Base-by-base conservation (phyloP, 805 yeast genomes). In the Candida morakotiae region DNA sequence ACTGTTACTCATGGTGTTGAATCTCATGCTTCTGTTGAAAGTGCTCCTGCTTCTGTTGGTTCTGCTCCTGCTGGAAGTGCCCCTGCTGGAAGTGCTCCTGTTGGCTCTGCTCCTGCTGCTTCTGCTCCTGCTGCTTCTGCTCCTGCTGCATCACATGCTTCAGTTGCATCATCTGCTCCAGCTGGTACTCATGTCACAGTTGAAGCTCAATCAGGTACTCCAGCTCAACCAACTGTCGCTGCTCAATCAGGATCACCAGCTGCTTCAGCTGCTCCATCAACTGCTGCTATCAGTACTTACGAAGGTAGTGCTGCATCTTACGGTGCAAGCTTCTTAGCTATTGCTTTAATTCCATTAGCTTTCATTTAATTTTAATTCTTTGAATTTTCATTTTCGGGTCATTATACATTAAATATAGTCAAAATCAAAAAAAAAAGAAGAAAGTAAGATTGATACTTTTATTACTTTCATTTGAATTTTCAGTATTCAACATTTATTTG, bases 281-380 rank as follows among this genome's bases (percentile, higher is more conserved):
- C 35, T 23, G 34, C 31, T 37, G 29, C 25, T 29, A 13, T 22
- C 9, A 32, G 44, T 28, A 31, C 62, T 32, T 56, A 43, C 18
- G 37, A 25, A 19, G 37, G 32, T 27, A 21, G 21, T 26, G 37
- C 37, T 22, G 37, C 33, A 18, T 21, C 7, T 11, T 29, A 34
- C 28, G 37, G 37, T 49, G 52, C 55, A 22, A 58, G 66, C 16
- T 40, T 53, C 43, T 38, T 51, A 22, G 66, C 64, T 28, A 39
- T 55, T 30, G 47, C 53, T 31, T 55, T 60, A 40, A 42, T 62
- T 34, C 61, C 69, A 39, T 55, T 59, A 41, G 68, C 62, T 38
- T 55, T 63, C 48, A 40, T 64, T 47, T 63, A 60, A 59, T 47
- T 28, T 17, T 35, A 21, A 28, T 26, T 43, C 9, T 20, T 20